Evolutionary conservation across 2,329 filamentous ascomycete genomes (phyloP), one percentile per base, ranked within the genome.

Genomic region (Pleochaeta shiraiana): DNA sequence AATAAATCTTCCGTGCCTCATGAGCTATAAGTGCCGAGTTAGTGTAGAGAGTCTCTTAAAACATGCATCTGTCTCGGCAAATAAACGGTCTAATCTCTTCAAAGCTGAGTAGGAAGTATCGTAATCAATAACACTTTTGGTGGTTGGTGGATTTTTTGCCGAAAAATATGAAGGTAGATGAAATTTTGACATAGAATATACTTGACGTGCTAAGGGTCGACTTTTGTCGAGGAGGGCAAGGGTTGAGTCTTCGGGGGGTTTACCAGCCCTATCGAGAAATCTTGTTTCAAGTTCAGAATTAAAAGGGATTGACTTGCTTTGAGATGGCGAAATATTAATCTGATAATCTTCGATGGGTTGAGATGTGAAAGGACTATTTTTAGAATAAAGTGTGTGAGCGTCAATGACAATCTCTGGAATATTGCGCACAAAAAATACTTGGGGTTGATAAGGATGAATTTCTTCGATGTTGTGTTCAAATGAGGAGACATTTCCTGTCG

Each of bases 391-490:
- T 28, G 80, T 72, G 28, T 81, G 78, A 5, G 81, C 75, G 71
- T 86, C 78, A 68, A 91, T 79, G 53, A 74, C 70, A 28, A 76
- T 71, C 55, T 78, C 74, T 4, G 86, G 85, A 30, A 86, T 77
- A 68, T 85, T 81, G n/a, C 82, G 74, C 19, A 91, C 82, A 62
- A 88, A 82, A 70, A 87, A 95, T 61, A 88, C 84, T 72, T 84
- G 83, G 28, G 85, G 84, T 72, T 87, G 84, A 73, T 82, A 85
- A 73, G 77, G 79, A 74, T 79, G 84, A 55, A 72, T 71, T 65
- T 77, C 77, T 64, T 76, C 74, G 64, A 75, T 73, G 70, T 81
- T 81, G 57, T 90, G 74, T 70, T 82, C 81, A 70, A 93, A 79
- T 75, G 86, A 82, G 64, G 84, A 83, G 70, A 90, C 85, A 71